phyloP scores from a whole-genome alignment of 192 early-diverging fungal species.

The Diversispora epigaea region DNA sequence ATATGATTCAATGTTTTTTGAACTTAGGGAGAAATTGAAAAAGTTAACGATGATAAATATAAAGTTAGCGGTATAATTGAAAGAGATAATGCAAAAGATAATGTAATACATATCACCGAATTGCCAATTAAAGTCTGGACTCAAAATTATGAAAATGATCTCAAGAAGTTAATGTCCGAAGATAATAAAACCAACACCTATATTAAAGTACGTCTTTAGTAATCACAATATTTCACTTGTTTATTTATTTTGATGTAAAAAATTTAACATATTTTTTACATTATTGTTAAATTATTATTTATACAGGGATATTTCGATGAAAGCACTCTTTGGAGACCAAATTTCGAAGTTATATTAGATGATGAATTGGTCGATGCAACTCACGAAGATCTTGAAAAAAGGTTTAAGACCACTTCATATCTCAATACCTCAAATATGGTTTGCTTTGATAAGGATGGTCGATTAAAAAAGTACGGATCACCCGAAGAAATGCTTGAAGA shows the following conservation, averaged over 20 bases:
- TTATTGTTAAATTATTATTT: background rate
- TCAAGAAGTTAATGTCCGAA: constrained; percentile 73
- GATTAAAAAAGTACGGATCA: constrained; percentile 75
- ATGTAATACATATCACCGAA: constrained; percentile 76
- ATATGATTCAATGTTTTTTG: no score
- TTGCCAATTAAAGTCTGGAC: constrained; percentile 90
- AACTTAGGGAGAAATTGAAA: constrained; percentile 63
- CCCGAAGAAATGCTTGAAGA: constrained; percentile 82
- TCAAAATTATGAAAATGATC: constrained; percentile 78
- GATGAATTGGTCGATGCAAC: constrained; percentile 70
- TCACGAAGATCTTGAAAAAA: constrained; percentile 76
- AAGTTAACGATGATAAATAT: constrained; percentile 56
- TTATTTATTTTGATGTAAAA: background rate
- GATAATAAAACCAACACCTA: constrained; percentile 69
- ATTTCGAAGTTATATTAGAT: constrained; percentile 65
- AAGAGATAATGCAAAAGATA: constrained; percentile 68
- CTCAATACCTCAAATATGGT: constrained; percentile 90
- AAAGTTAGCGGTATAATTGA: constrained; percentile 66
- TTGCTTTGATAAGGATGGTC: constrained; percentile 86
- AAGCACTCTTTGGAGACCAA: constrained; percentile 63
- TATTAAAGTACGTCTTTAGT: constrained; percentile 48
- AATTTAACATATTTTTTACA: background rate
- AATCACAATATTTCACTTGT: no score
- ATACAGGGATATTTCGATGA: constrained; percentile 67
- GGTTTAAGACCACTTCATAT: constrained; percentile 71